These are phyloP conservation scores for Aspergillus hortae DNA, from an alignment of 2,329 filamentous ascomycete genomes.

Conservation along the genomic window DNA sequence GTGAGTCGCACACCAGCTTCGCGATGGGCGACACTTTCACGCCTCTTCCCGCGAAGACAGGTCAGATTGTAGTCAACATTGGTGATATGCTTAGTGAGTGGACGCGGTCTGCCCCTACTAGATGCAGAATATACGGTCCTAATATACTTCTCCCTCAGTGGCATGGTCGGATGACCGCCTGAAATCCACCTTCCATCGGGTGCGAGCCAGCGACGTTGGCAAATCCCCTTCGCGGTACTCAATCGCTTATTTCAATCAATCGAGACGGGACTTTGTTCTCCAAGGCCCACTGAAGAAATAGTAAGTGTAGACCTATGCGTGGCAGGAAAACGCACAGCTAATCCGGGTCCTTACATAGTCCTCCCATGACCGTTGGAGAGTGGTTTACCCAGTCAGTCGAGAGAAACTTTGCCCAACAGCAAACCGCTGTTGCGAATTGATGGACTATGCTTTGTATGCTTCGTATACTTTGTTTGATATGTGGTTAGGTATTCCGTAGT, in stretches of 20 bases:
- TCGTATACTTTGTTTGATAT: too few relatives aligned
- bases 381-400: not conserved
- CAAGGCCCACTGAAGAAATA: conserved; percentile 7
- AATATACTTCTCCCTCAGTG: not conserved
- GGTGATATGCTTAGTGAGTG: conserved; percentile 15
- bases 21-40: conserved; percentile 9
- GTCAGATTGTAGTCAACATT: conserved; percentile 15
- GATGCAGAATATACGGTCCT: not conserved
- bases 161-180: conserved; percentile 8
- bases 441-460: too few relatives aligned
- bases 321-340: not conserved
- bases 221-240: conserved; percentile 4
- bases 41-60: conserved; percentile 12
- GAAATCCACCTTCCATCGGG: conserved; percentile 7
- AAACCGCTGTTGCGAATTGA: not conserved
- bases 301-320: not conserved
- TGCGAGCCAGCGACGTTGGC: conserved; percentile 4
- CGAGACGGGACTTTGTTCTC: not conserved
- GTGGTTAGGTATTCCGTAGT: too few relatives aligned
- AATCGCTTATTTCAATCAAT: conserved; percentile 6
- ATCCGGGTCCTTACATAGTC: not conserved
- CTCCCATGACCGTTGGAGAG: conserved; percentile 2
- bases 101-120: not conserved
- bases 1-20: conserved; percentile 4
- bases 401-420: not conserved